A percentile compares a stretch with the other conserved stretches of the same genome.
These are phyloP conservation scores for Arabidopsis suecica DNA, from an alignment of 345 rosid genomes.

Conservation along the genomic window DNA sequence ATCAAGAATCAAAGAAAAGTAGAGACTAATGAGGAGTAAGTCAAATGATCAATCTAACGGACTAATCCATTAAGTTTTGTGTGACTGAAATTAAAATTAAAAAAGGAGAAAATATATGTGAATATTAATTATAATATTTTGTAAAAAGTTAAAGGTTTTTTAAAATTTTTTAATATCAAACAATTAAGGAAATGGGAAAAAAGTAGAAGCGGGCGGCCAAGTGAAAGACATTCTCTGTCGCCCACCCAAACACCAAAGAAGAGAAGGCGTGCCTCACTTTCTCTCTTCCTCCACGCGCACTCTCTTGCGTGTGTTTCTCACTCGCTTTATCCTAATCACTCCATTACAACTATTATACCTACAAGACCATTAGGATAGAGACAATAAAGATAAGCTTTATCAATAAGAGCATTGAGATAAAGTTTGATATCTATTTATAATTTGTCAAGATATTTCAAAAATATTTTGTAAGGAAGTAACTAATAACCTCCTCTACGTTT, in stretches of 20 bases:
- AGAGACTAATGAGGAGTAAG: constrained; percentile 30
- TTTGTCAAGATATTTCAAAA: neutral
- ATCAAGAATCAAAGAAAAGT: constrained; percentile 15
- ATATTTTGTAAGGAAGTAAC: constrained; percentile 5
- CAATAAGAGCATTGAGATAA: neutral
- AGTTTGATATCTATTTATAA: neutral
- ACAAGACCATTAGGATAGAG: neutral
- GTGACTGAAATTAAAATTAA: neutral
- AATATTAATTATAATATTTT: neutral
- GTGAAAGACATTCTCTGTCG: constrained; percentile 46
- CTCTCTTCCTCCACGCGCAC: constrained; percentile 27
- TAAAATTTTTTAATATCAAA: neutral
- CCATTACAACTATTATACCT: neutral
- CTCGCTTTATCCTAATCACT: constrained; percentile 6
- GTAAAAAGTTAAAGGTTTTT: neutral
- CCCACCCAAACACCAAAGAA: constrained; percentile 38
- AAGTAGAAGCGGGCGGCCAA: constrained; percentile 45
- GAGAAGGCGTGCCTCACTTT: constrained; percentile 44
- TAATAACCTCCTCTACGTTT: constrained; percentile 83
- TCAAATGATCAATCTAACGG: constrained; percentile 27
- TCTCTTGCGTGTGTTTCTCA: neutral
- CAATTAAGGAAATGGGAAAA: constrained; percentile 5
- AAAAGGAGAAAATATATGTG: neutral
- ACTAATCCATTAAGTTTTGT: constrained; percentile 24
- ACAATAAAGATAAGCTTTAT: neutral